Base-by-base conservation (phyloP, 306 rosid species). In the Betula pendula region DNA sequence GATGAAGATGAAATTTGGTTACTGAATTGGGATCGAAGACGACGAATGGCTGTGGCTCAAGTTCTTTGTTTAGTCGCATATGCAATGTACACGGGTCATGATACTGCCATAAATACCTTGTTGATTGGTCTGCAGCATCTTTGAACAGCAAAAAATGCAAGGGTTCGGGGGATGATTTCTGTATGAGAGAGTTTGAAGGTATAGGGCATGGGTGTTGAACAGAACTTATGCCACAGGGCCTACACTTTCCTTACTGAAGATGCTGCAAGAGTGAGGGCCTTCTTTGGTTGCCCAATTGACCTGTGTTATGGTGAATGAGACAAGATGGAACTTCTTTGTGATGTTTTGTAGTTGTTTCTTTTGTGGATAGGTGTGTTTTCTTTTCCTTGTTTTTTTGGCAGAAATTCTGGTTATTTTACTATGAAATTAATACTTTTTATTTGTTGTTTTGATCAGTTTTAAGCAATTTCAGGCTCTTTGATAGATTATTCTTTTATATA, bases 251-350 rank as follows among this genome's bases (percentile, higher is more conserved):
- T 73, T 53, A 66, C 33, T 56, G 75, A 51, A 73, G 70, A 77
- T 67, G 76, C 71, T 55, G 67, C 51, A 25, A 77, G 72, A 50
- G 79, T 67, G 35, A 56, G 72, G 53, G 78, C 60, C 6, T 72
- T 81, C 56, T 74, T 78, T 44, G 80, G 77, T 74, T 82, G 31
- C 73, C 76, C 79, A 7, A 27, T 56, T 63, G 80, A 83, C 45
- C 20, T 12, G 4, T 47, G 16, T 43, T 47, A 13, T 55, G 67
- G 63, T 72, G 25, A 47, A 60, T 72, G 38, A 40, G 42, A 35
- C 50, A 17, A 63, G 25, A 31, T 72, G 24, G 19, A 40, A 20
- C 53, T 35, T 71, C 38, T 25, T 16, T 12, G 59, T 47, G 52
- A 49, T 49, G 59, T 6, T 70, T 47, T 48, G 15, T 42, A 0